Base-by-base conservation (phyloP, 108 stramenopile species). In the Ochromonas danica region DNA sequence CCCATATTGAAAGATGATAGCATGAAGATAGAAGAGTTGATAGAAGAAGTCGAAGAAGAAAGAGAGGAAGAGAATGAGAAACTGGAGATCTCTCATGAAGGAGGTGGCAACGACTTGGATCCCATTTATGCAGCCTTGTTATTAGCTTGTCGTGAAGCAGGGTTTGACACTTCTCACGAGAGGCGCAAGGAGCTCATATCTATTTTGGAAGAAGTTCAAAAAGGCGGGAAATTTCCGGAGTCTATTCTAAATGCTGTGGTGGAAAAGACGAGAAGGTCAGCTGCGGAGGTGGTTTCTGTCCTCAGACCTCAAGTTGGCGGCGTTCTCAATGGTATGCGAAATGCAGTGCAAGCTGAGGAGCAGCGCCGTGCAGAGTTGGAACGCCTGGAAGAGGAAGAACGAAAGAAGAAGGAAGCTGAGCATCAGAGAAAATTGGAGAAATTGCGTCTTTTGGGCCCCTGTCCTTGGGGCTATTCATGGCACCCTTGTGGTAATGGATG, bases 401-500 rank as follows among this genome's bases (percentile, higher is more conserved):
- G 63, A 36, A 57, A 10, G 40, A 61, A 78, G 79, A 61, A 62
- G 42, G n/a, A 71, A 33, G 79, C 83, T 61, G 84, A 67, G 28
- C 31, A 67, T 22, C 35, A 28, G 31, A 14, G 17, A 25, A 67
- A 36, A 33, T 25, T 41, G 51, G 75, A 85, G 25, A 60, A 78
- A 14, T 79, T 89, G 14, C 81, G 79, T 25, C 43, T 61, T 10
- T 78, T 88, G 36, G 83, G 85, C 0, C 43, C 72, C 61, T 88
- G 90, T 61, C 88, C 88, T 0, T 70, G 45, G 63, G 89, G 89
- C 1, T 91, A 81, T 67, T 10, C 43, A 41, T 90, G 90, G 90
- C 61, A 45, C 57, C 77, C 81, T 31, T 42, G 61, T 39, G 85
- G 81, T 27, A 31, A 22, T 40, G 88, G 86, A 25, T 89, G 89